Percentiles rank a stretch among this genome's conserved stretches.
Evolutionary conservation across 371 early-diverging fungal species (phyloP).

Genomic region (Mucor indicus): DNA sequence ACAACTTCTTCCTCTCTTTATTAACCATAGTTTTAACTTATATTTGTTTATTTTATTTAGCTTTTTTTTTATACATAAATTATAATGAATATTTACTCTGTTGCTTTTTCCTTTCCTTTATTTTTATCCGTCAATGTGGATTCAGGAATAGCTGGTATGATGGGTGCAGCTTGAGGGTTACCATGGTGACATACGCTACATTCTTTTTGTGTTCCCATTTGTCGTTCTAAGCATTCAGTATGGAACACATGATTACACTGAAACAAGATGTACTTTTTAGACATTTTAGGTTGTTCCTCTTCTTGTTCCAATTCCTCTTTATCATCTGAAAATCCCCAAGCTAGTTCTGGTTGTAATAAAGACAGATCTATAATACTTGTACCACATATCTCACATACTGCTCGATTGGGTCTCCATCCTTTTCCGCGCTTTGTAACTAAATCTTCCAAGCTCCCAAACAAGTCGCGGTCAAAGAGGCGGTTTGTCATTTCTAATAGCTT

Average conservation of each 20-base stretch:
- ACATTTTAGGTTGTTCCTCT: not conserved
- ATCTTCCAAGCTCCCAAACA: conserved; percentile 56
- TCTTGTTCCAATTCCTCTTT: not conserved
- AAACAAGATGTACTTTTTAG: conserved; percentile 45
- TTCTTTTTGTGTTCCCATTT: conserved; percentile 18
- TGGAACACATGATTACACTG: conserved; percentile 64
- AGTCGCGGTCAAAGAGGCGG: conserved; percentile 64
- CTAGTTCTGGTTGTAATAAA: conserved; percentile 32
- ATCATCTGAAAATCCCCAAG: conserved; percentile 23
- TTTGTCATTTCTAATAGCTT: conserved; percentile 72
- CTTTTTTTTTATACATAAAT: too few relatives aligned
- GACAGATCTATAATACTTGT: conserved; percentile 47
- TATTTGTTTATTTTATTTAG: too few relatives aligned
- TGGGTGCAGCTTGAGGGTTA: conserved; percentile 10
- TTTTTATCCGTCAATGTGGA: not conserved
- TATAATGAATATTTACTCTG: not conserved
- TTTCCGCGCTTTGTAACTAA: conserved; percentile 53
- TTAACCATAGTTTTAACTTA: too few relatives aligned
- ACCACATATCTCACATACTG: conserved; percentile 58
- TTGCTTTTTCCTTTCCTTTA: conserved; percentile 14
- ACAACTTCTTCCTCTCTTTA: too few relatives aligned
- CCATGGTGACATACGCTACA: conserved; percentile 29
- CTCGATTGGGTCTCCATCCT: conserved; percentile 64
- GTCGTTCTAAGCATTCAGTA: conserved; percentile 49
- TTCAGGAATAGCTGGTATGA: conserved; percentile 2